phyloP scores from a whole-genome alignment of 169 alveolate species.

The Theileria equi region DNA sequence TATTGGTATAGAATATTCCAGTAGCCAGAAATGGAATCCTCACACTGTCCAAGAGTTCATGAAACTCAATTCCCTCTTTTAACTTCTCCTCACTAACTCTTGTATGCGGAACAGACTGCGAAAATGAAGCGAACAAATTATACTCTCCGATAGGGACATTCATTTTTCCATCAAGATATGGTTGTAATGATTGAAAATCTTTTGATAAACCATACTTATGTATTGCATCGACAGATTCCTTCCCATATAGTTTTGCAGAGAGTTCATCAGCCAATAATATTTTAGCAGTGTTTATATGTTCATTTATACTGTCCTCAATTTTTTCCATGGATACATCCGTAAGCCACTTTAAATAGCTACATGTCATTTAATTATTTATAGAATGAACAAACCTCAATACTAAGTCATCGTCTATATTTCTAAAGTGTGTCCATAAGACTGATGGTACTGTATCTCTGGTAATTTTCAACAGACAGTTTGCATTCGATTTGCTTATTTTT shows the following conservation, averaged over 20 bases:
- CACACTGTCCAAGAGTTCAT: slow-evolving; percentile 31
- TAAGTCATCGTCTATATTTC: slow-evolving; percentile 49
- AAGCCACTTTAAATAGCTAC: slow-evolving; percentile 42
- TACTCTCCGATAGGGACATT: slow-evolving; percentile 6
- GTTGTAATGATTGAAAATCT: background rate
- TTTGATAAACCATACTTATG: slow-evolving; percentile 45
- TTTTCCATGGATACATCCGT: slow-evolving; percentile 34
- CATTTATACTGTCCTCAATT: slow-evolving; percentile 19
- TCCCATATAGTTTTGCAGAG: slow-evolving; percentile 35
- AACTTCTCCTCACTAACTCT: slow-evolving; percentile 9
- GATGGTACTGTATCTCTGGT: slow-evolving; percentile 35
- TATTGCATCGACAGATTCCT: slow-evolving; percentile 30
- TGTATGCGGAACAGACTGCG: slow-evolving; percentile 21
- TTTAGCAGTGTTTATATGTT: slow-evolving; percentile 11
- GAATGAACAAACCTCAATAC: background rate
- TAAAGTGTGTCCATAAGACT: slow-evolving; percentile 57
- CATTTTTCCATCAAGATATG: background rate
- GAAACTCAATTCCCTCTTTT: slow-evolving; percentile 24
- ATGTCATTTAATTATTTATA: background rate
- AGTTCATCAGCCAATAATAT: slow-evolving; percentile 56
- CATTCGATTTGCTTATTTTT: slow-evolving; percentile 67
- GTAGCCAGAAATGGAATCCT: slow-evolving; percentile 34
- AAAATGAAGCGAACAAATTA: slow-evolving; percentile 16
- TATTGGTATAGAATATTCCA: slow-evolving; percentile 37
- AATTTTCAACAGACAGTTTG: slow-evolving; percentile 34